phyloP scores from a whole-genome alignment of 257 asterid genomes.

The Scutellaria minor region DNA sequence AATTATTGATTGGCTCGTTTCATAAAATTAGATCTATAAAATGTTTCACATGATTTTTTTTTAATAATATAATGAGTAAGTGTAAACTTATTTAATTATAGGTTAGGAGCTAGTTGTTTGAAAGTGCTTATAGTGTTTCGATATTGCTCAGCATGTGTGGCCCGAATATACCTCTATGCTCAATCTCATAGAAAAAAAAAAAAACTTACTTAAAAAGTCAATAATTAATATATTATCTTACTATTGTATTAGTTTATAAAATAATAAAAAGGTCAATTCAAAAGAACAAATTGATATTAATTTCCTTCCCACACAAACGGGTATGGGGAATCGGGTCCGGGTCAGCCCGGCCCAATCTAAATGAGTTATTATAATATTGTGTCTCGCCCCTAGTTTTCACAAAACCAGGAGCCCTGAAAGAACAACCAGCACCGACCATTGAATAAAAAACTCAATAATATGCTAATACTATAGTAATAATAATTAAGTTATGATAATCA shows the following conservation, averaged over 20 bases:
- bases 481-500: conserved; percentile 20
- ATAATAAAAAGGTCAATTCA: background rate
- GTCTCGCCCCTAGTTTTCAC: conserved; percentile 37
- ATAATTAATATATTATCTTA: background rate
- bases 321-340: no score
- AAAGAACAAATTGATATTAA: background rate
- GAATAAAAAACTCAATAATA: conserved; percentile 17
- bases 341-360: no score
- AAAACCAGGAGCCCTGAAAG: conserved; percentile 36
- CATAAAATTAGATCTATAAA: no score
- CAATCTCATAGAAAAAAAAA: no score
- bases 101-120: background rate
- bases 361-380: background rate
- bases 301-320: no score
- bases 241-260: background rate
- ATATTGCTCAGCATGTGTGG: conserved; percentile 4
- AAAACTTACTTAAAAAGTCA: background rate
- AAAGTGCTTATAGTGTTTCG: background rate
- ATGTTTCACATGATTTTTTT: no score
- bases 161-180: background rate
- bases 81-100: background rate
- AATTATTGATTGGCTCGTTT: no score
- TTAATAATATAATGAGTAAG: no score
- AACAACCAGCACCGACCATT: conserved; percentile 38
- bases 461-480: background rate